These are phyloP conservation scores for Tulasnella sp. DNA, from an alignment of 768 basidiomycete genomes.

Conservation along the genomic window DNA sequence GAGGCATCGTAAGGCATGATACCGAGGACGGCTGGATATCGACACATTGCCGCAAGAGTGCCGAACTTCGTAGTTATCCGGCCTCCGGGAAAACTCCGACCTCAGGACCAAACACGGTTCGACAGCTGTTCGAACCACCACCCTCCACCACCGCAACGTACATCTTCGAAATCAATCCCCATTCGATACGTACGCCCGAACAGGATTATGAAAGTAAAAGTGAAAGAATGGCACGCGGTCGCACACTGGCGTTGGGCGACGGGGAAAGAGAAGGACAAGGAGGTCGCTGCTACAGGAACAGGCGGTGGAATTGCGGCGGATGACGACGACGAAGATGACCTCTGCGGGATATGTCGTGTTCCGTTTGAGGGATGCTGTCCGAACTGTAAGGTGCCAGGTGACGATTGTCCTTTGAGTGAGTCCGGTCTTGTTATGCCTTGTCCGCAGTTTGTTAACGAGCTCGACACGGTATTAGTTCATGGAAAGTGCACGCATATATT, in stretches of 20 bases:
- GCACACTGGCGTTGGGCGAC: slow-evolving; percentile 83
- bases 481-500: slow-evolving; percentile 96
- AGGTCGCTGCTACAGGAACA: slow-evolving; percentile 11
- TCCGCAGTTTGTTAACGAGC: neutral
- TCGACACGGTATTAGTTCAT: slow-evolving; percentile 54
- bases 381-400: slow-evolving; percentile 90
- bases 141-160: neutral
- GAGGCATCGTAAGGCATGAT: neutral
- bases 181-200: neutral
- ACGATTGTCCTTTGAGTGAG: slow-evolving; percentile 85
- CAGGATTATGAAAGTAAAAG: slow-evolving; percentile 59
- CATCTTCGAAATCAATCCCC: neutral
- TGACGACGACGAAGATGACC: slow-evolving; percentile 42
- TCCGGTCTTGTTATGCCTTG: slow-evolving; percentile 19
- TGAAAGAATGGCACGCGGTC: slow-evolving; percentile 81
- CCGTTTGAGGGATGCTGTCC: slow-evolving; percentile 94
- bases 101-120: too few species aligned
- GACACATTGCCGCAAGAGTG: too few species aligned
- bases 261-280: slow-evolving; percentile 21
- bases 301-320: slow-evolving; percentile 22
- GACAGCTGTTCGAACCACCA: too few species aligned
- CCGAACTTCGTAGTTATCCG: too few species aligned
- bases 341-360: slow-evolving; percentile 82
- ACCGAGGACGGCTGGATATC: too few species aligned
- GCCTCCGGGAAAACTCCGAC: too few species aligned